A percentile compares a stretch with the other conserved stretches of the same genome.
Evolutionary conservation across 2,329 filamentous ascomycete genomes (phyloP).

Genomic region (Elsinoe batatas): DNA sequence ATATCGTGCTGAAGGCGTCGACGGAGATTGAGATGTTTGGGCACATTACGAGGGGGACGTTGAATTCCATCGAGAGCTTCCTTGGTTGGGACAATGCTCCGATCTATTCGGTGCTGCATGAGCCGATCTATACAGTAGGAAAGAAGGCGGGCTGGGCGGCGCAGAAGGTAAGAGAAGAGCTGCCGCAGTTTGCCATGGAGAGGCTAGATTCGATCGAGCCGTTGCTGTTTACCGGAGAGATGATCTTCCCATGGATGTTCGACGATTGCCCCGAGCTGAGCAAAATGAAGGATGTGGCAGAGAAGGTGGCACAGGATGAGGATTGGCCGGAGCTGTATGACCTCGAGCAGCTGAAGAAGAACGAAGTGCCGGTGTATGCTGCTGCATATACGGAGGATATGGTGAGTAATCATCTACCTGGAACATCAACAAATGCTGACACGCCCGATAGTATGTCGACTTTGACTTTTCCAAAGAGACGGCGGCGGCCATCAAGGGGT

Average conservation of each 20-base stretch:
- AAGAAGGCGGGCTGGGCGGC: conserved; percentile 66
- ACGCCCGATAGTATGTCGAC: conserved; percentile 81
- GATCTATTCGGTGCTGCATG: conserved; percentile 80
- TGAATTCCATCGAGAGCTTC: conserved; percentile 57
- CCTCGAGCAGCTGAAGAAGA: conserved; percentile 58
- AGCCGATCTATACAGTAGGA: conserved; percentile 73
- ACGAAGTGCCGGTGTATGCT: conserved; percentile 77
- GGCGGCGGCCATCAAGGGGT: conserved; percentile 61
- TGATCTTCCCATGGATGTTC: conserved; percentile 81
- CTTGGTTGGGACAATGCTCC: conserved; percentile 65
- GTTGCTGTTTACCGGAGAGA: conserved; percentile 80
- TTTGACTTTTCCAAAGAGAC: conserved; percentile 64
- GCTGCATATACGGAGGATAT: conserved; percentile 60
- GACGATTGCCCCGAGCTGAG: conserved; percentile 66
- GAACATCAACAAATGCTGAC: background rate
- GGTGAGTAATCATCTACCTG: background rate
- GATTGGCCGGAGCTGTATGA: conserved; percentile 75
- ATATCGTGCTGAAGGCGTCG: conserved; percentile 58
- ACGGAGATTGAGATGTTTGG: conserved; percentile 67
- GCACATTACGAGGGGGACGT: conserved; percentile 62
- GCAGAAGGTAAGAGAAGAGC: conserved; percentile 48
- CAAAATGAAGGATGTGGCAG: conserved; percentile 57
- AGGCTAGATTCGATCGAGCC: conserved; percentile 33
- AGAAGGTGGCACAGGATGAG: conserved; percentile 56
- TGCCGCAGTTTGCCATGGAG: conserved; percentile 39